These are phyloP conservation scores for Phlyctochytrium arcticum DNA, from an alignment of 192 early-diverging fungal species.

Conservation along the genomic window DNA sequence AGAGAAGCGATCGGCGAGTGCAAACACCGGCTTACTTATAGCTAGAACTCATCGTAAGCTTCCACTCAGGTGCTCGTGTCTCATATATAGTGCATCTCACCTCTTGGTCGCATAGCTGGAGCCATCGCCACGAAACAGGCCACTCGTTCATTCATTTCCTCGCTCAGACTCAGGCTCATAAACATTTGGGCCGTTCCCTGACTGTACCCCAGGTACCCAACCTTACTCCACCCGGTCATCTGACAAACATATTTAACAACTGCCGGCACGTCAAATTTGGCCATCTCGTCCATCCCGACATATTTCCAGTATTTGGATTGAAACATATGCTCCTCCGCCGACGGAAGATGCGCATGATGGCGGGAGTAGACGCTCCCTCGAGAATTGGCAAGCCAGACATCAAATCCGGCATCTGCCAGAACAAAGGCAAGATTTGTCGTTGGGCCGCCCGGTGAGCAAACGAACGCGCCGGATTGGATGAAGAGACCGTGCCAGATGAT, in stretches of 20 bases:
- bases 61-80: background rate
- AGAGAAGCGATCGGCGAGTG: background rate
- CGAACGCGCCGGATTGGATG: conserved; percentile 80
- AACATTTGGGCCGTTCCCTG: conserved; percentile 85
- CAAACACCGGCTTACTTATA: background rate
- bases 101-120: conserved; percentile 57
- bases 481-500: conserved; percentile 87
- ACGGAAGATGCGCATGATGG: conserved; percentile 48
- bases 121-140: conserved; percentile 79
- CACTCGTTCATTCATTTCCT: conserved; percentile 69
- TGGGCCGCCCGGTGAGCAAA: conserved; percentile 69
- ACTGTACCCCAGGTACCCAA: conserved; percentile 85
- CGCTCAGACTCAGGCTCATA: conserved; percentile 72
- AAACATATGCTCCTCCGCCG: conserved; percentile 37
- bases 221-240: conserved; percentile 58
- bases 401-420: conserved; percentile 73
- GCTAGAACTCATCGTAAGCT: background rate
- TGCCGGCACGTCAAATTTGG: conserved; percentile 74
- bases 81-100: background rate
- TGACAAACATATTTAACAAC: conserved; percentile 75
- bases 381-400: conserved; percentile 89
- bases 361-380: conserved; percentile 85
- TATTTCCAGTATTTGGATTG: conserved; percentile 76
- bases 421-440: conserved; percentile 70
- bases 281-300: conserved; percentile 78